phyloP scores from a whole-genome alignment of 1,284 basidiomycete species.

The Acaromyces ingoldii region DNA sequence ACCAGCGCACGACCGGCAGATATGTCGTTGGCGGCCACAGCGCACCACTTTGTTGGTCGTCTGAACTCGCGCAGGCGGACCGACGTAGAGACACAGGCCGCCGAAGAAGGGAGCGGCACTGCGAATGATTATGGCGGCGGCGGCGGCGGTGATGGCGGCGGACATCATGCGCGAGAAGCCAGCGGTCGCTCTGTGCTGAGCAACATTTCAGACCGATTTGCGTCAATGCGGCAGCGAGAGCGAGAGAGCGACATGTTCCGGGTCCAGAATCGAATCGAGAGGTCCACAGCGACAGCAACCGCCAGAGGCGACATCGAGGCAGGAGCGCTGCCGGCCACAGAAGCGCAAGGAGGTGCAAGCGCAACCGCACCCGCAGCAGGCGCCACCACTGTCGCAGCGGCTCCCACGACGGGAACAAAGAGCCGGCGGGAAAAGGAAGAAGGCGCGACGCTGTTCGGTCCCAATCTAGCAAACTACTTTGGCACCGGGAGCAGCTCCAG shows the following conservation, averaged over 20 bases:
- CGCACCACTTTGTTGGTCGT: too few species aligned
- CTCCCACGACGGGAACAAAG: slow-evolving; percentile 13
- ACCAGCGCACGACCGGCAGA: too few species aligned
- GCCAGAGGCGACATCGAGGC: neutral
- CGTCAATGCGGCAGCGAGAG: slow-evolving; percentile 25
- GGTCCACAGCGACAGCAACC: slow-evolving; percentile 12
- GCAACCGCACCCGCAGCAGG: neutral
- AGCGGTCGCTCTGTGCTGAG: slow-evolving; percentile 27
- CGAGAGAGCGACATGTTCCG: slow-evolving; percentile 14
- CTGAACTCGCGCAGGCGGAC: too few species aligned
- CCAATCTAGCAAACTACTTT: slow-evolving; percentile 42
- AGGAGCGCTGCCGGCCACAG: neutral
- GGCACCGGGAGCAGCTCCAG: slow-evolving; percentile 29
- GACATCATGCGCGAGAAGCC: slow-evolving; percentile 17
- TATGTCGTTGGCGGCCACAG: too few species aligned
- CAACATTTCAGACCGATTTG: slow-evolving; percentile 19
- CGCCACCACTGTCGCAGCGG: slow-evolving; percentile 1
- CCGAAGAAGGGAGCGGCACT: too few species aligned
- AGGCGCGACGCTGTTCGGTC: slow-evolving; percentile 37
- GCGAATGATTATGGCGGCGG: too few species aligned
- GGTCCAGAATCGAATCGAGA: neutral
- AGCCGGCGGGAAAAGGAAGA: slow-evolving; percentile 34
- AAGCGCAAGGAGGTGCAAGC: neutral
- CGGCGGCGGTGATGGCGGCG: too few species aligned
- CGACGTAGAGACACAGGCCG: too few species aligned